Conservation (phyloP, 2,329 filamentous ascomycete species). For the Talaromyces islandicus region DNA sequence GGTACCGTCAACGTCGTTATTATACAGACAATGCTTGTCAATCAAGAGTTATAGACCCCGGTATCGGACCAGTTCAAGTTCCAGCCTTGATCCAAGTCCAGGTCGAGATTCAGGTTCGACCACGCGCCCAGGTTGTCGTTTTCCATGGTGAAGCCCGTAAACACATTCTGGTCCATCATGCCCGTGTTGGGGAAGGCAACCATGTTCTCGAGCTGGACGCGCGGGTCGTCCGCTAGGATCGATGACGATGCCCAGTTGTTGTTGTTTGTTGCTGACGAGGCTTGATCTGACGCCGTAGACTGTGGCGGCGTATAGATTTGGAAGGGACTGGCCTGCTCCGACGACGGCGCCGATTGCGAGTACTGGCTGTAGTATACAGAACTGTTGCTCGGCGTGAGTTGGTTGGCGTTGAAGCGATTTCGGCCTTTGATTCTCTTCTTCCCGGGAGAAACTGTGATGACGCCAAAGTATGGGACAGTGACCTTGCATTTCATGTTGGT, state of each 20-base stretch:
- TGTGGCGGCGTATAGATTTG: conserved; percentile 21
- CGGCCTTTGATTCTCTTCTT: conserved; percentile 15
- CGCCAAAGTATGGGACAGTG: conserved; percentile 43
- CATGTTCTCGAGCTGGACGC: conserved; percentile 17
- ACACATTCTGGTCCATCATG: conserved; percentile 17
- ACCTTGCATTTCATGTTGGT: conserved; percentile 29
- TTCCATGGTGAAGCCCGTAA: conserved; percentile 17
- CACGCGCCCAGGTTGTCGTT: conserved; percentile 21
- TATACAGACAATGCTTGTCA: not conserved
- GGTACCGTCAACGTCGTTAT: not conserved
- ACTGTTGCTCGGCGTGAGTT: conserved; percentile 1
- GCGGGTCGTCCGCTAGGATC: conserved; percentile 13
- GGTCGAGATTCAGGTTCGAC: conserved; percentile 21
- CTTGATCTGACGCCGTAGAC: conserved; percentile 12
- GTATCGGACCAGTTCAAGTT: conserved; percentile 31
- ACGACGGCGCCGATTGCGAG: conserved; percentile 6
- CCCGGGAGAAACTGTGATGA: conserved; percentile 31
- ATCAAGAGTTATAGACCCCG: not conserved
- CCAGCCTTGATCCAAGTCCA: conserved; percentile 36
- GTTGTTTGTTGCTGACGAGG: not conserved
- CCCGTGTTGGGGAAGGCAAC: conserved; percentile 14
- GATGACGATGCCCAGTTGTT: conserved; percentile 8
- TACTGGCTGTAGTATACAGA: conserved; percentile 2
- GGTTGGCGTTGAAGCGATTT: not conserved
- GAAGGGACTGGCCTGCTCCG: conserved; percentile 10